A percentile compares a stretch with the other conserved stretches of the same genome.
Conservation (phyloP, 2,329 filamentous ascomycete species). For the Onygena corvina region DNA sequence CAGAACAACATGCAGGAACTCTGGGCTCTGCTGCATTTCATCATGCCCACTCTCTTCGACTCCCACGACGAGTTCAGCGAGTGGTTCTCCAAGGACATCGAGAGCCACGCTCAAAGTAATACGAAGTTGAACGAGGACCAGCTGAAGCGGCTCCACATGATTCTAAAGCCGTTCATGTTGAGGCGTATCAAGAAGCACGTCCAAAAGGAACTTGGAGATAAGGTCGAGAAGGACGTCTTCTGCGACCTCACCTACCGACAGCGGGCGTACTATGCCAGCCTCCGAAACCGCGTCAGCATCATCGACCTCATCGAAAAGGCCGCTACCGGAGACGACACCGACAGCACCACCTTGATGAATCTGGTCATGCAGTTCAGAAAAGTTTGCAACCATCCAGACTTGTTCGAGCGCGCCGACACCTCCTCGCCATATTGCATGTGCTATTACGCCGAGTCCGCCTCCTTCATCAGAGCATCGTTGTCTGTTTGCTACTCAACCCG, state of each 20-base stretch:
- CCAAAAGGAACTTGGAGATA: slow-evolving; percentile 96
- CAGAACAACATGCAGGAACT: slow-evolving; percentile 92
- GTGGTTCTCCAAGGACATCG: slow-evolving; percentile 55
- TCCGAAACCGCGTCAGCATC: slow-evolving; percentile 94
- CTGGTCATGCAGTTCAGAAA: slow-evolving; percentile 99
- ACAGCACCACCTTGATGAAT: slow-evolving; percentile 95
- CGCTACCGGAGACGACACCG: slow-evolving; percentile 82
- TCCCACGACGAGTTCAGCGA: slow-evolving; percentile 43
- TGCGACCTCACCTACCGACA: slow-evolving; percentile 95
- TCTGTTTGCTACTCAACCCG: slow-evolving; percentile 77
- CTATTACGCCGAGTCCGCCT: slow-evolving; percentile 90
- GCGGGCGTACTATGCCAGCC: slow-evolving; percentile 78
- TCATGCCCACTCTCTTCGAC: slow-evolving; percentile 93
- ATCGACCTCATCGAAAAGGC: slow-evolving; percentile 98
- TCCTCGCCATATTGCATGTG: slow-evolving; percentile 71
- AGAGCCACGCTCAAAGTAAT: slow-evolving; percentile 96
- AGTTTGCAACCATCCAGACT: slow-evolving; percentile 94
- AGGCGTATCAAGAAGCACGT: slow-evolving; percentile 99
- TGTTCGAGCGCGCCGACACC: slow-evolving; percentile 91
- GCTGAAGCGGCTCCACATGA: slow-evolving; percentile 94
- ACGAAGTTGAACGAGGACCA: slow-evolving; percentile 99
- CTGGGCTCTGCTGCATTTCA: slow-evolving; percentile 82
- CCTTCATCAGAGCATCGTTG: slow-evolving; percentile 78
- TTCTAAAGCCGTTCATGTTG: slow-evolving; percentile 98
- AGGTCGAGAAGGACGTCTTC: slow-evolving; percentile 93